Evolutionary conservation across 2,329 filamentous ascomycete species (phyloP).

Genomic region (Didymella lethalis): DNA sequence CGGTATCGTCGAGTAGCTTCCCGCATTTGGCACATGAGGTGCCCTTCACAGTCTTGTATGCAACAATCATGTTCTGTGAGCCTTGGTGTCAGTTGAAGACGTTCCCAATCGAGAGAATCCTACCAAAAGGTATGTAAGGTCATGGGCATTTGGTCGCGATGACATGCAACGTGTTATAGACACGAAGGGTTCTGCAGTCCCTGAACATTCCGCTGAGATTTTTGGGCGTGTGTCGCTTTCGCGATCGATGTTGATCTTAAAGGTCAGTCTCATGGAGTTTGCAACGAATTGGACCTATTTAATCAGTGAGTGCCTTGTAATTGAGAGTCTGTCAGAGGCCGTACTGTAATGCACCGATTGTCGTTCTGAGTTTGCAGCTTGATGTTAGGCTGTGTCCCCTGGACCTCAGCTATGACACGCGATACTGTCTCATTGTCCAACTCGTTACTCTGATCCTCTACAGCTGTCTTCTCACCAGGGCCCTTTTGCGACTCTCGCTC

Average conservation of each 20-base stretch:
- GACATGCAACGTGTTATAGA: conserved; percentile 47
- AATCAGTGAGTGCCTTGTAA: conserved; percentile 8
- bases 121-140: conserved; percentile 48
- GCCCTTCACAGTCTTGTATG: conserved; percentile 47
- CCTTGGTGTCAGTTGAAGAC: conserved; percentile 21
- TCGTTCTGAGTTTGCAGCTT: conserved; percentile 39
- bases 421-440: conserved; percentile 35
- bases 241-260: conserved; percentile 39
- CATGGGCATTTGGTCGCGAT: conserved; percentile 42
- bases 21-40: conserved; percentile 45
- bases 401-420: conserved; percentile 37
- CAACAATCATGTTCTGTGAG: conserved; percentile 50
- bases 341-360: conserved; percentile 38
- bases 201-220: conserved; percentile 43
- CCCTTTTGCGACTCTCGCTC: conserved; percentile 28
- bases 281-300: conserved; percentile 39
- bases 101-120: conserved; percentile 7
- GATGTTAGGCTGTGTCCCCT: conserved; percentile 37
- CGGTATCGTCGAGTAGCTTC: conserved; percentile 38
- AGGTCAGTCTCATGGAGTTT: conserved; percentile 34
- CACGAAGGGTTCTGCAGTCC: conserved; percentile 35
- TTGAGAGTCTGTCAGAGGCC: neutral
- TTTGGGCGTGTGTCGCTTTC: conserved; percentile 38
- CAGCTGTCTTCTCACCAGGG: conserved; percentile 15
- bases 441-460: conserved; percentile 3